These are phyloP conservation scores for Pachyrhizus erosus DNA, from an alignment of 306 rosid genomes.

Conservation along the genomic window DNA sequence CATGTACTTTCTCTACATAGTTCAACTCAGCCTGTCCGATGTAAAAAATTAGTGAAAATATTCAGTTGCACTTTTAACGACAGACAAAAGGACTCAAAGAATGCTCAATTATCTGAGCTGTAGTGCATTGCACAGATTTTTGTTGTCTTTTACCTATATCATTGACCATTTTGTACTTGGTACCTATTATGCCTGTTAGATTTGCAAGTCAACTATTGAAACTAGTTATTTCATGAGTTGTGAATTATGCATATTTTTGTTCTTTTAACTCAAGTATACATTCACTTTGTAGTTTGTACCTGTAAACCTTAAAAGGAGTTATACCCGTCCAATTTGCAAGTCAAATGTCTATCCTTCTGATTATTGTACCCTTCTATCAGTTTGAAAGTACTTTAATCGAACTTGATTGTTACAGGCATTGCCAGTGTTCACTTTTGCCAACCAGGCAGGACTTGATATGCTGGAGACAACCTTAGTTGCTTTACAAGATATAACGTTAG, in stretches of 20 bases:
- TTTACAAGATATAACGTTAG: slow-evolving; percentile 83
- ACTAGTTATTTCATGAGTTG: neutral
- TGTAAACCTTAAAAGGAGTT: neutral
- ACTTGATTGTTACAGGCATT: slow-evolving; percentile 62
- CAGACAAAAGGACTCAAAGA: neutral
- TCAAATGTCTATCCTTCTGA: neutral
- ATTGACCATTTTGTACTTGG: slow-evolving; percentile 12
- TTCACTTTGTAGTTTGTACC: neutral
- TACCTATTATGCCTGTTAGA: neutral
- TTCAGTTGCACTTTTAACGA: neutral
- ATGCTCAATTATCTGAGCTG: slow-evolving; percentile 9
- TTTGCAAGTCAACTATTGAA: neutral
- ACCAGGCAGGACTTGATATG: slow-evolving; percentile 99
- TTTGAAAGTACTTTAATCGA: slow-evolving; percentile 3
- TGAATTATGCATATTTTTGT: neutral
- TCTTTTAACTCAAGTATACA: neutral
- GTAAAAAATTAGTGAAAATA: neutral
- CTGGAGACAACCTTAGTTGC: slow-evolving; percentile 97
- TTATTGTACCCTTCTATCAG: neutral
- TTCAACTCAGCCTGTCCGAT: neutral
- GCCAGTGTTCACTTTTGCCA: slow-evolving; percentile 93
- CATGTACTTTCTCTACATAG: neutral
- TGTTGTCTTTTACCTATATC: neutral
- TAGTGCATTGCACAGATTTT: neutral
- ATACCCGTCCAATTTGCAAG: neutral